Evolutionary conservation across 371 early-diverging fungal genomes (phyloP).

Genomic region (Zychaea mexicana): DNA sequence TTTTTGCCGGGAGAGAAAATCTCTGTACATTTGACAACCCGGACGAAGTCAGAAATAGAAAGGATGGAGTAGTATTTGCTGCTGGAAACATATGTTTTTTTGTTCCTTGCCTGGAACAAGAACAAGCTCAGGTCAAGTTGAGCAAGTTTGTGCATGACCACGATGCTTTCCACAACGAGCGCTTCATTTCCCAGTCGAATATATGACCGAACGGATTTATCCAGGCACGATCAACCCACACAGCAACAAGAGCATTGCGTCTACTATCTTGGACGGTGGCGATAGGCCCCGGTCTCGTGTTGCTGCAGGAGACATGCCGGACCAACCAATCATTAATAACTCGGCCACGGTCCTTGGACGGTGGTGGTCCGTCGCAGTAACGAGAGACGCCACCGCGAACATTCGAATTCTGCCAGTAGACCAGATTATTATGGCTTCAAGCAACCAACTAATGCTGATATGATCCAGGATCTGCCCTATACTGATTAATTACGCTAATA

Average conservation of each 20-base stretch:
- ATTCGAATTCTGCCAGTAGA: conserved; percentile 82
- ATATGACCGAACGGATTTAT: conserved; percentile 65
- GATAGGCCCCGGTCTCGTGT: conserved; percentile 76
- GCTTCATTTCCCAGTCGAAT: conserved; percentile 92
- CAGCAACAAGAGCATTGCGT: conserved; percentile 64
- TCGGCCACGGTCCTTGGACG: conserved; percentile 95
- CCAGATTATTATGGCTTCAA: conserved; percentile 93
- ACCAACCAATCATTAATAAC: conserved; percentile 65
- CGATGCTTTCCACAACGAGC: conserved; percentile 83
- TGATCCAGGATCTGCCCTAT: conserved; percentile 87
- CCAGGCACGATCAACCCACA: conserved; percentile 74
- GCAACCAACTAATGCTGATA: conserved; percentile 84
- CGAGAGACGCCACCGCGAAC: conserved; percentile 73
- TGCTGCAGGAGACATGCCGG: conserved; percentile 70
- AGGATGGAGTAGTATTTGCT: no score
- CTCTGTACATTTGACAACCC: no score
- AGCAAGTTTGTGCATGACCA: conserved; percentile 77
- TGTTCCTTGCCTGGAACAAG: no score
- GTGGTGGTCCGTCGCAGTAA: conserved; percentile 80
- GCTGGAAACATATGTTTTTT: no score
- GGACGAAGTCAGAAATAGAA: no score
- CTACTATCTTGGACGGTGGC: conserved; percentile 80
- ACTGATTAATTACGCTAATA: conserved; percentile 72
- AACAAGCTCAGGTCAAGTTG: no score
- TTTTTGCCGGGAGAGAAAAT: no score